phyloP scores from a whole-genome alignment of 345 rosid genomes.

The Brassica incana region DNA sequence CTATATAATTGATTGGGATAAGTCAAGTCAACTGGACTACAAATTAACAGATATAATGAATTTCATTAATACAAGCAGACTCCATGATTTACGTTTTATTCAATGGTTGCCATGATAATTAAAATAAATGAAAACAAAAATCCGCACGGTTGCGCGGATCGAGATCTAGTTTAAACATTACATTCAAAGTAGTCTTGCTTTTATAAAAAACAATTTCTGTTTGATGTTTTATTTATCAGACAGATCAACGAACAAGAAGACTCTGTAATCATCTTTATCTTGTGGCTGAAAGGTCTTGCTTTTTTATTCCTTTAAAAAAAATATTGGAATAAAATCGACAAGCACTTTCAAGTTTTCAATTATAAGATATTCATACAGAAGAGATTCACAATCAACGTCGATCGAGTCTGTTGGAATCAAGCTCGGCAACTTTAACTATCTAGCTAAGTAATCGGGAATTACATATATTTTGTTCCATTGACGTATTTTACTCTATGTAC shows the following conservation, averaged over 20 bases:
- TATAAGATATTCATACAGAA: constrained; percentile 37
- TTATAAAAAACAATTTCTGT: neutral
- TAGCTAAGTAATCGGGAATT: constrained; percentile 3
- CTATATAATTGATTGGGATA: constrained; percentile 7
- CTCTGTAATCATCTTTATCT: constrained; percentile 34
- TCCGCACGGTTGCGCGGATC: too few relatives aligned
- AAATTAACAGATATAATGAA: constrained; percentile 8
- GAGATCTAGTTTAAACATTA: neutral
- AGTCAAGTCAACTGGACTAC: constrained; percentile 33
- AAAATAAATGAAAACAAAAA: neutral
- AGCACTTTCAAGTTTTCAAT: constrained; percentile 27
- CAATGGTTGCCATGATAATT: constrained; percentile 22
- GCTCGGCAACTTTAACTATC: constrained; percentile 5
- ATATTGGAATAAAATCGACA: constrained; percentile 26
- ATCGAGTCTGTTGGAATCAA: constrained; percentile 5
- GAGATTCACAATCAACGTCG: constrained; percentile 36
- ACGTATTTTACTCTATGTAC: neutral
- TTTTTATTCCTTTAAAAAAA: neutral
- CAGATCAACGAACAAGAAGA: constrained; percentile 36
- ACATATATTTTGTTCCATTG: neutral
- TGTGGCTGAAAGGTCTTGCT: constrained; percentile 40
- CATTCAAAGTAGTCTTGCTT: constrained; percentile 31
- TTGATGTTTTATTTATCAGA: constrained; percentile 17
- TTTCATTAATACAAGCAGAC: constrained; percentile 13
- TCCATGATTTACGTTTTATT: constrained; percentile 34